These are phyloP conservation scores for Suillus americanus DNA, from an alignment of 768 basidiomycete species.

Conservation along the genomic window DNA sequence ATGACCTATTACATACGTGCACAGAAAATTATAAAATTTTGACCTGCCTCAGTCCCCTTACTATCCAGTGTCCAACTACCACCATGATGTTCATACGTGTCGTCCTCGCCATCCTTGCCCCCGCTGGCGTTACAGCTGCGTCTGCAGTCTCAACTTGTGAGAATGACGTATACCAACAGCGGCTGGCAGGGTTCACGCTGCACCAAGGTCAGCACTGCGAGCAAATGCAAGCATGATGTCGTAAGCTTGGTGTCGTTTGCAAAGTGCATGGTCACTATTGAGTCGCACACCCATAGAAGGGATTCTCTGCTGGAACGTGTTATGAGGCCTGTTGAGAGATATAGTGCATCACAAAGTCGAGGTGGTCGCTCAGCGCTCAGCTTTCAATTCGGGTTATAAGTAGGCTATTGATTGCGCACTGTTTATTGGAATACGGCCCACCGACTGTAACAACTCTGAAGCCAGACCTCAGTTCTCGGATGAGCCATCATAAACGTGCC, in stretches of 20 bases:
- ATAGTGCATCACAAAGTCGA: neutral
- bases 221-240: neutral
- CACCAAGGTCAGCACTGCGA: neutral
- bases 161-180: neutral
- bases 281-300: neutral
- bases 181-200: neutral
- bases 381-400: neutral
- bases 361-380: neutral
- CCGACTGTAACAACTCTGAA: neutral
- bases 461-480: neutral
- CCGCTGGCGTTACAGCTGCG: neutral
- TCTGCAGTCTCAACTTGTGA: neutral
- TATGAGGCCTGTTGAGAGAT: neutral
- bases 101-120: neutral
- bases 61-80: neutral
- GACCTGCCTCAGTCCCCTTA: neutral
- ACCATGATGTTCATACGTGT: neutral
- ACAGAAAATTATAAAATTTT: neutral
- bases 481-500: neutral
- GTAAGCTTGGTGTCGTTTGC: neutral
- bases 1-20: neutral
- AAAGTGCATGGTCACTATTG: neutral
- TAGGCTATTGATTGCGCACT: neutral
- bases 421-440: neutral
- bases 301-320: neutral